Percentiles rank a stretch among this genome's conserved stretches.
These are phyloP conservation scores for Ustulina deusta DNA, from an alignment of 2,329 filamentous ascomycete species.

Conservation along the genomic window DNA sequence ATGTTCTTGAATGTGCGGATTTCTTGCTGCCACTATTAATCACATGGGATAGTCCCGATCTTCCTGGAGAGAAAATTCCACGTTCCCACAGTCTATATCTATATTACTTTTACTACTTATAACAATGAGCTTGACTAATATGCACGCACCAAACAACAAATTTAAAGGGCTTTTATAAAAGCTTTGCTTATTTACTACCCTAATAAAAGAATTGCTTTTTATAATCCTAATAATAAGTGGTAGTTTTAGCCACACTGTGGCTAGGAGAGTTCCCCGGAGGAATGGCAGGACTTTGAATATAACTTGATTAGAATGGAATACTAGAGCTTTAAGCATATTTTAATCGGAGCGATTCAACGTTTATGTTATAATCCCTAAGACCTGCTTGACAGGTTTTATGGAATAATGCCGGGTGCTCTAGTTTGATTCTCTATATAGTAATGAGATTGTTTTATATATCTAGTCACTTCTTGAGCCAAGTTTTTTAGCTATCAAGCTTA, in stretches of 20 bases:
- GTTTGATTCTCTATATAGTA: background rate
- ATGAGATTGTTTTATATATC: background rate
- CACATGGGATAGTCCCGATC: too few species aligned
- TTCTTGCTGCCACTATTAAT: too few species aligned
- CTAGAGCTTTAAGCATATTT: background rate
- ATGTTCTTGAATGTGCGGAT: too few species aligned
- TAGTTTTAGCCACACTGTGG: background rate
- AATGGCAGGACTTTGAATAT: too few species aligned
- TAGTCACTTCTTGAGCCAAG: background rate
- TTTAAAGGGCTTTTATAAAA: too few species aligned
- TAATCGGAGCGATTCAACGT: background rate
- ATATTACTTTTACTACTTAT: too few species aligned
- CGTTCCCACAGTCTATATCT: too few species aligned
- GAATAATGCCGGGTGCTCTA: background rate
- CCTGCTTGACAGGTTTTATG: background rate
- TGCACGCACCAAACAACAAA: too few species aligned
- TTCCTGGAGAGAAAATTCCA: too few species aligned
- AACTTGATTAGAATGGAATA: background rate
- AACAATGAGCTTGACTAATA: too few species aligned
- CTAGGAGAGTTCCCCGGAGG: background rate
- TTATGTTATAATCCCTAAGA: background rate
- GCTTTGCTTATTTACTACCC: too few species aligned
- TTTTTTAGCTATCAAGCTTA: background rate
- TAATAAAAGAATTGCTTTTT: too few species aligned
- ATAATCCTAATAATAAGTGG: constrained; percentile 19